These are phyloP conservation scores for Ogataea degrootiae DNA, from an alignment of 805 yeast species.

Conservation along the genomic window DNA sequence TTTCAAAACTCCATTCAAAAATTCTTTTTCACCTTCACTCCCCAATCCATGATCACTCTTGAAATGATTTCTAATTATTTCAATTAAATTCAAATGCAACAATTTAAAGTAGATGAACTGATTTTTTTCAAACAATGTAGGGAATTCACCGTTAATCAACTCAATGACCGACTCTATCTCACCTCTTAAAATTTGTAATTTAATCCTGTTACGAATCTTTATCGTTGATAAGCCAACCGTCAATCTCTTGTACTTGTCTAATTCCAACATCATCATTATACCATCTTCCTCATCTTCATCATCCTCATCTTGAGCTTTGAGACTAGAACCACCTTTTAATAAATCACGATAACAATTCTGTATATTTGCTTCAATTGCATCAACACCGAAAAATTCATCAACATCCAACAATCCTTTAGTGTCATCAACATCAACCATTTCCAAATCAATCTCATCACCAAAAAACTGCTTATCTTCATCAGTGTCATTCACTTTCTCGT, in stretches of 20 bases:
- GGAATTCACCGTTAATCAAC: conserved; percentile 53
- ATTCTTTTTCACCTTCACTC: conserved; percentile 37
- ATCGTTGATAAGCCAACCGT: conserved; percentile 46
- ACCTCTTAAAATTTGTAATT: conserved; percentile 51
- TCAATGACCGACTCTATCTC: conserved; percentile 55
- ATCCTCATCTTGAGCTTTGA: not conserved
- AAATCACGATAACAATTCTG: no score
- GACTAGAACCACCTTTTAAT: no score
- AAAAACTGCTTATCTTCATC: not conserved
- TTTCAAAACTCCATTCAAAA: conserved; percentile 47
- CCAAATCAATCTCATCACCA: not conserved
- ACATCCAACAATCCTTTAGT: not conserved
- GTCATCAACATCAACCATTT: not conserved
- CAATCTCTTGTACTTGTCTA: conserved; percentile 16
- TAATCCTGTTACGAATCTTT: conserved; percentile 47
- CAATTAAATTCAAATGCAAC: conserved; percentile 68
- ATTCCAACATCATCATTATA: conserved; percentile 6
- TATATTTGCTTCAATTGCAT: no score
- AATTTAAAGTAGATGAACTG: conserved; percentile 67
- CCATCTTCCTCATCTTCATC: conserved; percentile 7
- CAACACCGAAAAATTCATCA: no score
- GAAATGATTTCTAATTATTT: conserved; percentile 63
- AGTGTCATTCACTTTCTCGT: not conserved
- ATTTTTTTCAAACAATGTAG: conserved; percentile 59
- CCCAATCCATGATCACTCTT: conserved; percentile 17